These are phyloP conservation scores for Phialophora macrospora DNA, from an alignment of 2,329 filamentous ascomycete species.

Conservation along the genomic window DNA sequence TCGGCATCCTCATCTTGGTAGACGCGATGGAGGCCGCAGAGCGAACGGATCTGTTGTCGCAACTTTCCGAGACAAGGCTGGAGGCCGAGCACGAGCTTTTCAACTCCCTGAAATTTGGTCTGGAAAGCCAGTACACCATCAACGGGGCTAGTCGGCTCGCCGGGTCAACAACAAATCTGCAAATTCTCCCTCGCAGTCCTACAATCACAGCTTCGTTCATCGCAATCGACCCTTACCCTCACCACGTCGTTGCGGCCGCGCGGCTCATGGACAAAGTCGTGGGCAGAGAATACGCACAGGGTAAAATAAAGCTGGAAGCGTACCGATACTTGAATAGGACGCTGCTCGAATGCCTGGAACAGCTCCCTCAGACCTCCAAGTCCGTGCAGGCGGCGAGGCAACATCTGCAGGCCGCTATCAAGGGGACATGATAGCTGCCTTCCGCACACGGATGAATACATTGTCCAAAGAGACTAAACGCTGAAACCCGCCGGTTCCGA, in stretches of 20 bases:
- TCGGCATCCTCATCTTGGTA: conserved; percentile 42
- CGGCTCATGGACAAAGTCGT: conserved; percentile 42
- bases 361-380: conserved; percentile 43
- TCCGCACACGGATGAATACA: not conserved
- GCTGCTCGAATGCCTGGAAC: conserved; percentile 39
- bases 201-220: conserved; percentile 39
- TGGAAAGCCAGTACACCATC: conserved; percentile 41
- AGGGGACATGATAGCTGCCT: not conserved
- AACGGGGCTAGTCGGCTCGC: conserved; percentile 2
- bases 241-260: conserved; percentile 43
- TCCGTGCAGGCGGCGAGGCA: conserved; percentile 40
- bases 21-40: conserved; percentile 41
- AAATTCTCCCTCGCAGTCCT: not conserved
- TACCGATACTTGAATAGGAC: conserved; percentile 39
- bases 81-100: conserved; percentile 41
- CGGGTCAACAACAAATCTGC: not conserved
- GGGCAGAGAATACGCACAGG: conserved; percentile 38
- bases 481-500: not conserved
- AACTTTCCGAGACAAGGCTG: conserved; percentile 36
- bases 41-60: conserved; percentile 39
- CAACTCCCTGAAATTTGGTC: conserved; percentile 41
- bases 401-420: conserved; percentile 23
- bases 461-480: not conserved
- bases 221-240: conserved; percentile 43
- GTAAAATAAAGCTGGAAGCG: conserved; percentile 39